Percentiles rank a stretch among this genome's conserved stretches.
phyloP scores from a whole-genome alignment of 805 yeast species.

The Saccharomyces paradoxus region DNA sequence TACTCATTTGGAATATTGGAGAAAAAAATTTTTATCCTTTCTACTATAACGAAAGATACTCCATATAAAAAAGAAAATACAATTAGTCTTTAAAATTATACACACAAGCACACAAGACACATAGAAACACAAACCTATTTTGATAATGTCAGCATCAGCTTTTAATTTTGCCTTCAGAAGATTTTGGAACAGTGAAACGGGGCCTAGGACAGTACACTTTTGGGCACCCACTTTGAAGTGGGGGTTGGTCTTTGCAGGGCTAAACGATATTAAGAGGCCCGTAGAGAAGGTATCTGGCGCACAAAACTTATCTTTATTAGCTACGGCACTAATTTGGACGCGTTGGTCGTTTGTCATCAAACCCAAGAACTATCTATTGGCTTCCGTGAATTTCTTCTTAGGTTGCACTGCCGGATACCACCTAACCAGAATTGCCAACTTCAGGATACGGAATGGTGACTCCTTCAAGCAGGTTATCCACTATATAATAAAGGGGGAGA shows the following conservation, averaged over 20 bases:
- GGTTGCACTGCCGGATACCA: conserved; percentile 87
- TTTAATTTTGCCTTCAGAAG: conserved; percentile 41
- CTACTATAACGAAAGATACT: neutral
- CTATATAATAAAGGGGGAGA: conserved; percentile 48
- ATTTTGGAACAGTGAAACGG: conserved; percentile 79
- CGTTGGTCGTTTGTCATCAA: conserved; percentile 93
- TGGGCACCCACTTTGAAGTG: conserved; percentile 81
- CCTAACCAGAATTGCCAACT: conserved; percentile 58
- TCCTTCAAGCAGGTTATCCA: conserved; percentile 44
- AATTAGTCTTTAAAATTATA: neutral
- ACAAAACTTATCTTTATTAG: conserved; percentile 54
- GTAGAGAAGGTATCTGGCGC: conserved; percentile 87
- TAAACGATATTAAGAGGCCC: conserved; percentile 79
- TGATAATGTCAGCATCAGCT: conserved; percentile 11
- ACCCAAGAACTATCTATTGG: conserved; percentile 80
- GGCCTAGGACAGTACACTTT: conserved; percentile 95
- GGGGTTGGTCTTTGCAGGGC: conserved; percentile 88
- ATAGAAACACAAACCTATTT: neutral
- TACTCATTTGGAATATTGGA: neutral
- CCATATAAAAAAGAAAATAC: neutral
- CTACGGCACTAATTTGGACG: conserved; percentile 95
- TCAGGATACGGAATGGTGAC: conserved; percentile 61
- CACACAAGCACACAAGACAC: conserved; percentile 5
- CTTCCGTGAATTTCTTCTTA: conserved; percentile 88
- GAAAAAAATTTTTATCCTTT: neutral